Base-by-base conservation (phyloP, 768 basidiomycete genomes). In the Paxillus involutus region DNA sequence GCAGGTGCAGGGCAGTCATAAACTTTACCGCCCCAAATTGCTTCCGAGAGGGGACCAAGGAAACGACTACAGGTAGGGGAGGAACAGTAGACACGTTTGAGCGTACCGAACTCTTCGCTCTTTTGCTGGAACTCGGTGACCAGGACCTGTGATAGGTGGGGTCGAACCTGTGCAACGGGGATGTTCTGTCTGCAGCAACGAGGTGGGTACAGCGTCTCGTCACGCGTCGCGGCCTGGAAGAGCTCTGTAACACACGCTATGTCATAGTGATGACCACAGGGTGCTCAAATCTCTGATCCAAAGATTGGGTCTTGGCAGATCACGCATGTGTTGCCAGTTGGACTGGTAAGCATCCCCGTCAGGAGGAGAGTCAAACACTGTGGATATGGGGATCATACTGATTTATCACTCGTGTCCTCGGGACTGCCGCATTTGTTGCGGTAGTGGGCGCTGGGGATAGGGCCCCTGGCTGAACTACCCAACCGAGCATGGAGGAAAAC, bases 131-230 rank as follows among this genome's bases (percentile, higher is more conserved):
- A 68, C 12, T 59, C 53, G 1, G 48, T 19, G 13, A 63, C 6
- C 14, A 71, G 59, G 0, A 26, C 39, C n/a, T 49, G 55, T 4
- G 63, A 24, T 32, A 76, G 55, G 47, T 73, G 65, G 2, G 43
- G 40, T 26, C 44, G 56, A 19, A 74, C 68, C 2, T 57, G 56
- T 13, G 33, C 9, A 35, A 70, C 40, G 30, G 71, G 57, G 19
- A 77, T 72, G 8, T 55, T 53, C 30, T 60, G 60, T 29, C 66
- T 56, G 53, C 76, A 77, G 57, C 76, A 77, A 30, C 70, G 68
- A 35, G 76, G 75, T 4, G 75, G 76, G 58, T 66, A 75, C 24
- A 78, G 68, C 1, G 69, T 60, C 52, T 77, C 77, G 58, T 77
- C 77, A 19, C 52, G 57, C 5, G 64, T 68, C 1, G 75, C 65